Percentiles rank a stretch among this genome's conserved stretches.
These are phyloP conservation scores for Trametes polyzona DNA, from an alignment of 1,284 basidiomycete genomes.

Conservation along the genomic window DNA sequence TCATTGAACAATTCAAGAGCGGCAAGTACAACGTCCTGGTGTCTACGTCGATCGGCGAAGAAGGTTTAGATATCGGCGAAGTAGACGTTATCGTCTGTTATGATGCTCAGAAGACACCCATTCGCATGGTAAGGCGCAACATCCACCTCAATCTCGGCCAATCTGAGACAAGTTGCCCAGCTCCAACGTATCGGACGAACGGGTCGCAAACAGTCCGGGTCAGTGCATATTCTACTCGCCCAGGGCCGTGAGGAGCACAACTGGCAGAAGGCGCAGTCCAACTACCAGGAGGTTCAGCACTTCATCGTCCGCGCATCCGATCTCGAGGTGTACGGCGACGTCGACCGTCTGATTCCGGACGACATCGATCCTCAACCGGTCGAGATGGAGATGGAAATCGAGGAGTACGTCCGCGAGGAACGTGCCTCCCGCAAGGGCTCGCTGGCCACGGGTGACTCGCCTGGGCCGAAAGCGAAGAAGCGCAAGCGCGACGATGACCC, in stretches of 20 bases:
- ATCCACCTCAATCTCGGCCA: background rate
- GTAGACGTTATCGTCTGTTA: constrained; percentile 98
- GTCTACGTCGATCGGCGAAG: constrained; percentile 97
- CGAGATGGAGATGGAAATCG: constrained; percentile 83
- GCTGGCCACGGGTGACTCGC: constrained; percentile 25
- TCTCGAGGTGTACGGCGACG: constrained; percentile 92
- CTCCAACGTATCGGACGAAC: constrained; percentile 97
- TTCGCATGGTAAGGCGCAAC: constrained; percentile 80
- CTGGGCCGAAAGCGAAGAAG: constrained; percentile 52
- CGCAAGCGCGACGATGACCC: constrained; percentile 72
- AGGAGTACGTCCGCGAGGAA: constrained; percentile 67
- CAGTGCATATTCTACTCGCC: constrained; percentile 92
- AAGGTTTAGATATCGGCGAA: constrained; percentile 99
- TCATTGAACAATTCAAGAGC: constrained; percentile 85
- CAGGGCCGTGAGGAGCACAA: constrained; percentile 92
- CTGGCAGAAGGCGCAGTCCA: constrained; percentile 88
- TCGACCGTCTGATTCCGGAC: constrained; percentile 83
- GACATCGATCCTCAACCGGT: constrained; percentile 77
- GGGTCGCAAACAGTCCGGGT: constrained; percentile 90
- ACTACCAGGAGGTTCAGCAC: constrained; percentile 89
- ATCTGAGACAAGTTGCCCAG: constrained; percentile 43
- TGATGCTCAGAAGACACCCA: constrained; percentile 95
- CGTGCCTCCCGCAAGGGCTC: constrained; percentile 38
- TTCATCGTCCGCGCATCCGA: constrained; percentile 85
- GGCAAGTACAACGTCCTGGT: constrained; percentile 94